These are phyloP conservation scores for Filobasidium wieringae DNA, from an alignment of 768 basidiomycete species.

Conservation along the genomic window DNA sequence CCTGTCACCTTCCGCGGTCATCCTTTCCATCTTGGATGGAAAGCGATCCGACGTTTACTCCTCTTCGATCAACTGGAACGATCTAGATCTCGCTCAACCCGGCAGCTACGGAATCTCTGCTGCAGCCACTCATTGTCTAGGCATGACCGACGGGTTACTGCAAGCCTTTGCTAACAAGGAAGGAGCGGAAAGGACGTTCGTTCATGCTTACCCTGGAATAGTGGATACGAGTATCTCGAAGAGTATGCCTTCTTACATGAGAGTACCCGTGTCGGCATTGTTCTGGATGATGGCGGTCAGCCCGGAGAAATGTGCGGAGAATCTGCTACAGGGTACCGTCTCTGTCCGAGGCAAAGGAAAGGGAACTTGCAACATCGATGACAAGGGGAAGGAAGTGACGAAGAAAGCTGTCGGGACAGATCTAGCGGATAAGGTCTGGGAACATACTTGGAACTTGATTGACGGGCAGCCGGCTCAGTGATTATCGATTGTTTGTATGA, in stretches of 20 bases:
- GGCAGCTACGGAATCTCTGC: constrained; percentile 5
- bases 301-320: constrained; percentile 12
- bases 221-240: constrained; percentile 7
- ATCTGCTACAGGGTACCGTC: background rate
- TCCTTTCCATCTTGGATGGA: constrained; percentile 15
- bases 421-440: constrained; percentile 3
- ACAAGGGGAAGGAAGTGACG: constrained; percentile 9
- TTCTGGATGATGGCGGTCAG: background rate
- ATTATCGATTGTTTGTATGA: too few relatives aligned
- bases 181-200: background rate
- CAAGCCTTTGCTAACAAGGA: constrained; percentile 5
- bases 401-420: constrained; percentile 5
- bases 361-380: constrained; percentile 8
- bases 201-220: constrained; percentile 16
- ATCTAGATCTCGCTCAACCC: constrained; percentile 10
- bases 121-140: constrained; percentile 9
- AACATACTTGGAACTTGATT: constrained; percentile 11
- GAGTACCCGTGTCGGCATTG: background rate
- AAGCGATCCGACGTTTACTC: background rate
- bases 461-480: constrained; percentile 10
- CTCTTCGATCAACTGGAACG: constrained; percentile 10
- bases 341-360: background rate
- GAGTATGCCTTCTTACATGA: constrained; percentile 3
- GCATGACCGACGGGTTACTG: constrained; percentile 9
- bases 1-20: constrained; percentile 10